Base-by-base conservation (phyloP, 305 asterid species). In the Fraxinus xanthoxyloides region DNA sequence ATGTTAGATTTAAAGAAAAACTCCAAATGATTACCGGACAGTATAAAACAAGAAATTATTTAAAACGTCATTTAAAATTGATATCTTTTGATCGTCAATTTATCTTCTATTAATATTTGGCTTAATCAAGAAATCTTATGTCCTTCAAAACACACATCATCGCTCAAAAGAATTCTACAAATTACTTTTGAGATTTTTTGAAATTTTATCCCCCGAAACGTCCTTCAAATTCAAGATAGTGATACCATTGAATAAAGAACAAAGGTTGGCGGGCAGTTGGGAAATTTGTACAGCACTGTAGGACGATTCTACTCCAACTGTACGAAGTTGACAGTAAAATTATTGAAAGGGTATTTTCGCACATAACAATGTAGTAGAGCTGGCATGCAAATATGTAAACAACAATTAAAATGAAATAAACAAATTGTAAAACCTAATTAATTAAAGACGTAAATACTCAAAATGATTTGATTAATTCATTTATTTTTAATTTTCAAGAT, bases 161-260 rank as follows among this genome's bases (percentile, higher is more conserved):
- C 13, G n/a, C 54, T 43, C 54, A 43, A 17, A 17, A 1, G 61
- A 51, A 51, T 51, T 51, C 63, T n/a, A n/a, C 63, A 51, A 51
- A 5, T 1, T 51, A 51, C 24, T 56, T 56, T 56, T 19, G 28
- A 54, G n/a, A 54, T 0, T 0, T 1, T 54, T 54, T 54, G 69
- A 61, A 21, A 23, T 23, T 54, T 61, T 23, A 7, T 2, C 70
- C 31, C 70, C 6, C 67, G 67, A 19, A 2, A 56, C 24, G 63
- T 54, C 65, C 26, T 10, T 54, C 19, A 10, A 54, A 2, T 51
- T 19, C 10, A 54, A n/a, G 65, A 54, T 19, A 19, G 76, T 78
- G 82, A 87, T 85, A 82, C 90, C 89, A 90, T 84, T 89, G 89
- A 75, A 77, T 75, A 72, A 69, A 56, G 77, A 30, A 59, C 59